A percentile compares a stretch with the other conserved stretches of the same genome.
phyloP scores from a whole-genome alignment of 768 basidiomycete genomes.

The Panaeolus cyanescens region DNA sequence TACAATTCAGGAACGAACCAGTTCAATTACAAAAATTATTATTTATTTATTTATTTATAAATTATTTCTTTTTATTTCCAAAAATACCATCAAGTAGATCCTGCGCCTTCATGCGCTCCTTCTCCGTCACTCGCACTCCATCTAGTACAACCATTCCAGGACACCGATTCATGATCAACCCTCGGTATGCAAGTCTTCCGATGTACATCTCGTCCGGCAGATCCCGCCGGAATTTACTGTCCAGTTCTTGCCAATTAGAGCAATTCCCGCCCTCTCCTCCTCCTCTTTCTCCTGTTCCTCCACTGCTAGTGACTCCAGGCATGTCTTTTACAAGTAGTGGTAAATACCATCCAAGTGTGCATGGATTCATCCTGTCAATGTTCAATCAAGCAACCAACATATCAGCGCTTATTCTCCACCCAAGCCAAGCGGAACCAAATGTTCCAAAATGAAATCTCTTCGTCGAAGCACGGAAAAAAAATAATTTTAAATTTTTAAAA shows the following conservation, averaged over 20 bases:
- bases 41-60: conserved; percentile 10
- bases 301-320: conserved; percentile 67
- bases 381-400: conserved; percentile 3
- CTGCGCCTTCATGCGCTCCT: conserved; percentile 85
- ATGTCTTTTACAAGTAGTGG: conserved; percentile 77
- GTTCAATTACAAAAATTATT: conserved; percentile 19
- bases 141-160: conserved; percentile 72
- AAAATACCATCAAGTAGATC: conserved; percentile 62
- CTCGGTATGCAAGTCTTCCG: conserved; percentile 87
- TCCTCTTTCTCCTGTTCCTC: conserved; percentile 40
- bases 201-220: conserved; percentile 89
- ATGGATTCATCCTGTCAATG: conserved; percentile 82
- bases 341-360: conserved; percentile 94
- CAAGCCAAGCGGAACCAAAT: conserved; percentile 5
- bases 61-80: conserved; percentile 28
- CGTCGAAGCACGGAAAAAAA: background rate
- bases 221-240: conserved; percentile 84
- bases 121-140: conserved; percentile 79
- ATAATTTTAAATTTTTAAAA: background rate
- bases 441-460: background rate
- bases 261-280: conserved; percentile 21
- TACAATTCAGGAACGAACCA: conserved; percentile 16
- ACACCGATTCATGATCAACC: conserved; percentile 82
- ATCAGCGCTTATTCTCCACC: background rate
- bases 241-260: conserved; percentile 71